Conservation (phyloP, 1,139 yeast genomes). For the Debaryomycetaceae sp. region DNA sequence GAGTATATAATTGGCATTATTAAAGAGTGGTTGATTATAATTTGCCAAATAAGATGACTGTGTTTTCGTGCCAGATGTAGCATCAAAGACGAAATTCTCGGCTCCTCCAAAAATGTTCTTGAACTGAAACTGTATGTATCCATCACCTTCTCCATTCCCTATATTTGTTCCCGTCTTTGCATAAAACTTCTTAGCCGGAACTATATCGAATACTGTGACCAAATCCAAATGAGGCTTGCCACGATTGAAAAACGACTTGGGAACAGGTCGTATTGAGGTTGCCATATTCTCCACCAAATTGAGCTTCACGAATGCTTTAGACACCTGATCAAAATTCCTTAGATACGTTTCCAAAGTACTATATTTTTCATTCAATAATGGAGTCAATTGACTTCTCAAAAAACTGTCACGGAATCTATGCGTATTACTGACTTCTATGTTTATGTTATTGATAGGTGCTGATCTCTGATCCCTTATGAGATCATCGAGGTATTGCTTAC, state of each 20-base stretch:
- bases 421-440: conserved; percentile 56
- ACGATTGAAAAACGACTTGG: conserved; percentile 12
- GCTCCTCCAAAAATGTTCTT: conserved; percentile 87
- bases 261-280: conserved; percentile 35
- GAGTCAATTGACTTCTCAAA: conserved; percentile 51
- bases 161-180: conserved; percentile 92
- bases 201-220: conserved; percentile 53
- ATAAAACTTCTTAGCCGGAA: conserved; percentile 63
- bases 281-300: conserved; percentile 45
- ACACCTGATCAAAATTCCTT: conserved; percentile 37
- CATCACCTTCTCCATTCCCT: conserved; percentile 95
- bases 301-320: conserved; percentile 37
- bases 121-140: conserved; percentile 73
- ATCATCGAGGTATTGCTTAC: conserved; percentile 34
- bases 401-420: conserved; percentile 50
- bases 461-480: conserved; percentile 40
- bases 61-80: conserved; percentile 76
- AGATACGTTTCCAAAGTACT: conserved; percentile 37
- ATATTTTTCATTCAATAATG: conserved; percentile 38
- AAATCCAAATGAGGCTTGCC: conserved; percentile 30
- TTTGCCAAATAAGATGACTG: conserved; percentile 67
- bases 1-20: conserved; percentile 49
- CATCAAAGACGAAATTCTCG: conserved; percentile 72
- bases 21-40: conserved; percentile 58
- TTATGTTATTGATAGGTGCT: conserved; percentile 42